Base-by-base conservation (phyloP, 2,329 filamentous ascomycete genomes). In the Shiraia bambusicola region DNA sequence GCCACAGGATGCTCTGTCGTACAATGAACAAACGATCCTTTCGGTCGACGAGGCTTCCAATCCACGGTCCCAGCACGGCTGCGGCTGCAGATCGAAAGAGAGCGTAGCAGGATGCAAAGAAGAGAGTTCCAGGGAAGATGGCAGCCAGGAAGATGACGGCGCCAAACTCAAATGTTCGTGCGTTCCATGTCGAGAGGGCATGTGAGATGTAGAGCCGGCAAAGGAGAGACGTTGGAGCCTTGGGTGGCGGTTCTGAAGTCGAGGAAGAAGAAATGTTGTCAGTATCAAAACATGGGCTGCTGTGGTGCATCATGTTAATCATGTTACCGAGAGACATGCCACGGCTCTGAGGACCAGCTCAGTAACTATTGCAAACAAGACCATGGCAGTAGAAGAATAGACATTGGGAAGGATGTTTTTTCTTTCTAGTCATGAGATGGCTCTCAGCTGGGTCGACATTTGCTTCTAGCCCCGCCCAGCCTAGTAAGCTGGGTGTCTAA, bases 21-120 rank as follows among this genome's bases (percentile, higher is more conserved):
- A 76, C 68, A 3, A 69, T 54, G 17, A 41, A 36, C 7, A 76
- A 56, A 2, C 73, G 62, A 25, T 71, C 55, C 4, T 71, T 72
- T 0, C 48, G 65, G 60, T 89, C 86, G 27, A 89, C 78, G 28
- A 73, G 73, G 1, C 60, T 56, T 1, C 86, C 86, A 5, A 88
- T 63, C 32, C 71, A 70, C 10, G 80, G 77, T 0, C 83, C 78
- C 6, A 87, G 68, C 0, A 81, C 19, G 3, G 84, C 76, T 0
- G 82, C 82, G 0, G 80, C 72, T 0, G 73, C 66, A 5, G 79
- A 75, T 15, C 86, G 78, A 4, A 76, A 70, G 6, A 88, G 67
- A 0, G 85, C 85, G 56, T 88, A 89, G n/a, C 84, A 68, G 0
- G 84, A 87, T 41, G 83, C 75, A 26, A 81, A 84, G 15, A 86